A percentile compares a stretch with the other conserved stretches of the same genome.
phyloP scores from a whole-genome alignment of 2,329 filamentous ascomycete genomes.

The Hyphodiscus sp. region DNA sequence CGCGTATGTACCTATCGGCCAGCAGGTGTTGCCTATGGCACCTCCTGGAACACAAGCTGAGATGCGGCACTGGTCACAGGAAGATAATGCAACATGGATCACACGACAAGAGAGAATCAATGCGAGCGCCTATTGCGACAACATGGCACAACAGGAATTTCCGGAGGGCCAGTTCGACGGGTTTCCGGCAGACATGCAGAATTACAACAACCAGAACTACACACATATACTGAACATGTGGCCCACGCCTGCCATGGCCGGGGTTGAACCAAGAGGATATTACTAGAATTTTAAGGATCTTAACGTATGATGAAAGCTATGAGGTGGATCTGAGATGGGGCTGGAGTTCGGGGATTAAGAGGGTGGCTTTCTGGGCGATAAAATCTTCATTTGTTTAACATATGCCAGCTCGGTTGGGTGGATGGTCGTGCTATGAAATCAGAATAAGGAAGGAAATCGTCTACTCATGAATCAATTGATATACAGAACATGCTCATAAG shows the following conservation, averaged over 20 bases:
- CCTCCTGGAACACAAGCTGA: constrained; percentile 3
- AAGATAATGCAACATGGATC: background rate
- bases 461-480: background rate
- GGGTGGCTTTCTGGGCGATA: background rate
- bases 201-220: background rate
- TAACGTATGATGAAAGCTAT: background rate
- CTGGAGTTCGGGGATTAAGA: background rate
- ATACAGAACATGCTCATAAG: background rate
- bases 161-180: background rate
- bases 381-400: background rate
- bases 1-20: constrained; percentile 8
- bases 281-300: background rate
- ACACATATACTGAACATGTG: background rate
- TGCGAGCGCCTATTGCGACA: constrained; percentile 17
- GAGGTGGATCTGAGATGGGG: background rate
- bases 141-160: constrained; percentile 10
- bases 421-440: background rate
- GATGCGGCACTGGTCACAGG: background rate
- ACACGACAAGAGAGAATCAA: constrained; percentile 10
- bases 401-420: background rate
- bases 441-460: background rate
- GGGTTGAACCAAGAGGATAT: background rate
- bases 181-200: background rate
- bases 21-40: constrained; percentile 3
- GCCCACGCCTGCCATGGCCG: no score